Conservation (phyloP, 106 monocot species). For the Alisma plantagoaquatica region DNA sequence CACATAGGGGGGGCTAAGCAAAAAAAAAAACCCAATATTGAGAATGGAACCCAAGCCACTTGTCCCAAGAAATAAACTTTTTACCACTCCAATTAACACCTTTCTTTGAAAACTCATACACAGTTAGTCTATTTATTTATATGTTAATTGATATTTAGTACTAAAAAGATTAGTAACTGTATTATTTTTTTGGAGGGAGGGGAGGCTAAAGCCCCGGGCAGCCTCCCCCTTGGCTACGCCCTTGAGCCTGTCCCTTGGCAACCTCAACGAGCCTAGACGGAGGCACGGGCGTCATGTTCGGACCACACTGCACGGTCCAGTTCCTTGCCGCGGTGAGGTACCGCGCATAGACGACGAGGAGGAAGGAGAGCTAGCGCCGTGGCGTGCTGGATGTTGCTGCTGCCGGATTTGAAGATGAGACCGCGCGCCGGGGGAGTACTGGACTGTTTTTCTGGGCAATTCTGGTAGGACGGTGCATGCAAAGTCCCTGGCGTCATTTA, state of each 20-base stretch:
- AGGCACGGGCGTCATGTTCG: not conserved
- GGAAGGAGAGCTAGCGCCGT: slow-evolving; percentile 13
- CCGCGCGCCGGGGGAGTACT: slow-evolving; percentile 20
- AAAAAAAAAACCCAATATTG: not conserved
- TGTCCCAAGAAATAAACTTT: too few relatives aligned
- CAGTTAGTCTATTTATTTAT: too few relatives aligned
- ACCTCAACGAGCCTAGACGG: slow-evolving; percentile 1
- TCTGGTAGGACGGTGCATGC: slow-evolving; percentile 12
- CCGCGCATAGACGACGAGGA: slow-evolving; percentile 7
- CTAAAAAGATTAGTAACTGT: too few relatives aligned
- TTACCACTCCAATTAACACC: too few relatives aligned
- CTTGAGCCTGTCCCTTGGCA: slow-evolving; percentile 4
- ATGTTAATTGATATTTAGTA: too few relatives aligned
- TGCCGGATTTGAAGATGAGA: slow-evolving; percentile 15
- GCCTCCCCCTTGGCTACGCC: too few relatives aligned
- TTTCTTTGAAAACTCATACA: too few relatives aligned
- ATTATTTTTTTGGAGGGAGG: too few relatives aligned
- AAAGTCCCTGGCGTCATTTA: slow-evolving; percentile 4
- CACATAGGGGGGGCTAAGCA: too few relatives aligned
- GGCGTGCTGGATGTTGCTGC: slow-evolving; percentile 18
- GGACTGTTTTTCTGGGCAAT: slow-evolving; percentile 2
- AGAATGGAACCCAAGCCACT: too few relatives aligned
- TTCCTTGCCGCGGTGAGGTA: not conserved
- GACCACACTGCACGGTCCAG: not conserved
- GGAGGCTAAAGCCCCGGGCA: too few relatives aligned